Conservation (phyloP, 345 rosid species). For the Pugionium dolabratum region DNA sequence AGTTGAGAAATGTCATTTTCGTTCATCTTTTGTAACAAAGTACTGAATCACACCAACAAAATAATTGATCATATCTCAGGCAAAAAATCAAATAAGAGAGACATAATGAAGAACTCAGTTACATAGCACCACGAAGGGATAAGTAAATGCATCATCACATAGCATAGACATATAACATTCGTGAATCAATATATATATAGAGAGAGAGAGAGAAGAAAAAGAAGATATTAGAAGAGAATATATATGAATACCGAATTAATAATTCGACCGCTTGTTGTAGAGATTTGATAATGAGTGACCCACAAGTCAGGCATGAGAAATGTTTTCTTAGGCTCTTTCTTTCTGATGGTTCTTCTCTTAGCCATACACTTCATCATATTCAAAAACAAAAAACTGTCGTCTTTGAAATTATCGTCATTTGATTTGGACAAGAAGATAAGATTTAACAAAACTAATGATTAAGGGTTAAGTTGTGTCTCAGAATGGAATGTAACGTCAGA, state of each 20-base stretch:
- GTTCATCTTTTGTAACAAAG: background rate
- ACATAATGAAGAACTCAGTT: background rate
- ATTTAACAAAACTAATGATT: background rate
- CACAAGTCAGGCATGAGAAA: constrained; percentile 21
- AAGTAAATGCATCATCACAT: constrained; percentile 2
- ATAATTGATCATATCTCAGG: background rate
- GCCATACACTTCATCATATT: background rate
- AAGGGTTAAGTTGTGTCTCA: background rate
- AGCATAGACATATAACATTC: background rate
- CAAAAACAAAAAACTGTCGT: background rate
- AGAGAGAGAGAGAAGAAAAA: too few species aligned
- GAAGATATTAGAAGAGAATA: background rate
- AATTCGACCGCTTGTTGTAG: background rate
- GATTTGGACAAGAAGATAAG: constrained; percentile 3
- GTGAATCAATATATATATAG: background rate
- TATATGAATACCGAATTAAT: background rate
- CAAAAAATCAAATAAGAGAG: constrained; percentile 6
- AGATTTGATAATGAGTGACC: constrained; percentile 5
- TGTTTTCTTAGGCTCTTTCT: background rate
- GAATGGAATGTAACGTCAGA: background rate
- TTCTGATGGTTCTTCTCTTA: background rate
- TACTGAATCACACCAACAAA: background rate
- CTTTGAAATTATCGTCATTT: background rate
- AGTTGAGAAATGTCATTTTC: background rate
- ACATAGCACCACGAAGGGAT: background rate